Conservation (phyloP, 345 rosid species). For the Clarkia xantiana region DNA sequence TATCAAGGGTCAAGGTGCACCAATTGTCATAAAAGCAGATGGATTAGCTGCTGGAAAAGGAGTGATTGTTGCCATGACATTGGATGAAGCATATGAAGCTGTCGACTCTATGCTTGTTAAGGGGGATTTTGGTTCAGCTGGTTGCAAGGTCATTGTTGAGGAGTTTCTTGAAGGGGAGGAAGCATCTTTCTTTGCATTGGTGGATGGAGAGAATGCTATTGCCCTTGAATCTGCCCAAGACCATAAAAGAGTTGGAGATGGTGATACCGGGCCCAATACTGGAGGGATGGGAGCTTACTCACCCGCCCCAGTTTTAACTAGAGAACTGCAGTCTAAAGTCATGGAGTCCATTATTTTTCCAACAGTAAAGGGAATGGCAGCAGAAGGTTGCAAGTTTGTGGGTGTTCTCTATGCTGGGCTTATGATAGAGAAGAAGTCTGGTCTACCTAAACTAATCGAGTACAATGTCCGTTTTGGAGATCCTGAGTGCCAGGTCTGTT, state of each 20-base stretch:
- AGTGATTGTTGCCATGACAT: slow-evolving; percentile 59
- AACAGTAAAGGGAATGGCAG: slow-evolving; percentile 83
- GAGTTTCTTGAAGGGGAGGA: slow-evolving; percentile 91
- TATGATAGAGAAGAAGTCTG: slow-evolving; percentile 85
- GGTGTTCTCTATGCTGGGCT: slow-evolving; percentile 91
- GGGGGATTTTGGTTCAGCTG: slow-evolving; percentile 79
- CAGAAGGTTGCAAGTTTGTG: slow-evolving; percentile 81
- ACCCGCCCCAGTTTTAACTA: slow-evolving; percentile 73
- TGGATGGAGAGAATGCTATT: slow-evolving; percentile 88
- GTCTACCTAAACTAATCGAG: slow-evolving; percentile 92
- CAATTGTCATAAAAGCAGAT: slow-evolving; percentile 83
- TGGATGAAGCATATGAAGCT: slow-evolving; percentile 78
- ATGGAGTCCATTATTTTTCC: slow-evolving; percentile 82
- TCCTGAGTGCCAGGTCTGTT: slow-evolving; percentile 86
- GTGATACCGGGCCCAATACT: slow-evolving; percentile 91
- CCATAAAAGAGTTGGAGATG: slow-evolving; percentile 94
- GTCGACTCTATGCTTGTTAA: slow-evolving; percentile 77
- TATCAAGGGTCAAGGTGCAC: slow-evolving; percentile 65
- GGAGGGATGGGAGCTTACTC: slow-evolving; percentile 98
- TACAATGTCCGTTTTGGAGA: slow-evolving; percentile 97
- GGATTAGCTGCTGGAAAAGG: slow-evolving; percentile 99
- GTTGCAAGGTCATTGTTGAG: slow-evolving; percentile 57
- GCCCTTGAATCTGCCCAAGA: slow-evolving; percentile 93
- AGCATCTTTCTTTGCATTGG: slow-evolving; percentile 85
- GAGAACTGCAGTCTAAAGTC: slow-evolving; percentile 53